Base-by-base conservation (phyloP, 805 yeast genomes). In the Kuraishia molischiana region DNA sequence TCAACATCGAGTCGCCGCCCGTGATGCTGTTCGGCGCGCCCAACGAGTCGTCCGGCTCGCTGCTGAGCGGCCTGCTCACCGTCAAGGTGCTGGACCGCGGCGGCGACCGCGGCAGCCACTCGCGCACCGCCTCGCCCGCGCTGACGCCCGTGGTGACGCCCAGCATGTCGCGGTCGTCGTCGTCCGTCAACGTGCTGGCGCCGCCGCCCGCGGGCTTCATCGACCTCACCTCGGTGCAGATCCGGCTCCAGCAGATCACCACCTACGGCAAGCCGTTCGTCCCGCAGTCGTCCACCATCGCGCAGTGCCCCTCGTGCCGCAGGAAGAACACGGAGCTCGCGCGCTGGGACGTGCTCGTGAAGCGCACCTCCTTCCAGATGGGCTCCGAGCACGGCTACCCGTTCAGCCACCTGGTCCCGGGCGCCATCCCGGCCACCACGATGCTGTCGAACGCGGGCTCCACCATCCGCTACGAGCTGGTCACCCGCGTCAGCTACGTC, bases 1-100 rank as follows among this genome's bases (percentile, higher is more conserved):
- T 89, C 24, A 67, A 68, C 29, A 64, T 92, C 18, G 99, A 92
- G 53, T 80, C 94, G 2, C 97, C 97, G 1, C 98, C 99, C 0
- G 69, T 89, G 29, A 74, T 85, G 34, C 61, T 92, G 39, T 90
- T 84, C 52, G 98, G 98, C 0, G 59, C 70, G 1, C 82, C 89
- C 3, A 56, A 60, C 6, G 92, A 85, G 41, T 77, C 92, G 2
- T 69, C 94, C 0, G 98, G 99, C 1, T 82, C 95, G 4, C 67
- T 90, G 19, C 62, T 92, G 24, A 76, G 87, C 24, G 99, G 99
- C 0, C 64, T 85, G 8, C 60, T 92, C 35, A 69, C 70, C 28
- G 59, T 92, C 34, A 72, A 69, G 22, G 67, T 80, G 1, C 5
- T 5, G 28, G 36, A 32, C 21, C 4, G 20, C 31, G n/a, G 33